A percentile compares a stretch with the other conserved stretches of the same genome.
These are phyloP conservation scores for Acidiella bohemica DNA, from an alignment of 495 filamentous ascomycete genomes.

Conservation along the genomic window DNA sequence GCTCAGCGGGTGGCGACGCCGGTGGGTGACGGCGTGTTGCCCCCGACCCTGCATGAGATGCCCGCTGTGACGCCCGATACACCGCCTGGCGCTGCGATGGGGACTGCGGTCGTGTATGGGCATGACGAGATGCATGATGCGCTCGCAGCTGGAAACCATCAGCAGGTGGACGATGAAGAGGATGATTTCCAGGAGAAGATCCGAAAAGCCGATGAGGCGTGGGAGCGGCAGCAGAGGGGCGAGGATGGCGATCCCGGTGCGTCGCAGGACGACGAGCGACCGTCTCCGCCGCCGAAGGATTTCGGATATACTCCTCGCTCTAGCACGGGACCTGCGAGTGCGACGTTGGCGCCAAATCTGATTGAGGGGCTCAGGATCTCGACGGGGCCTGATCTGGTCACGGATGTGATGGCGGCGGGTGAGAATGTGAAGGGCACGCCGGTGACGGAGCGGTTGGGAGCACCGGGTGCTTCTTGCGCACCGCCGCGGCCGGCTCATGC, in stretches of 20 bases:
- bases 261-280: too few species aligned
- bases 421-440: constrained; percentile 24
- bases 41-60: constrained; percentile 6
- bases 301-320: constrained; percentile 18
- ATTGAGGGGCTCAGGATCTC: constrained; percentile 10
- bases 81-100: constrained; percentile 10
- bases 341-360: constrained; percentile 8
- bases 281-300: constrained; percentile 27
- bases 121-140: constrained; percentile 1
- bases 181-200: constrained; percentile 11
- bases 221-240: constrained; percentile 11
- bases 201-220: constrained; percentile 22
- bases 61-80: constrained; percentile 18
- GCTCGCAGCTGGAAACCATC: not conserved
- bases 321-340: constrained; percentile 11
- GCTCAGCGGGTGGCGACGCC: not conserved
- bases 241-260: constrained; percentile 4
- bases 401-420: not conserved
- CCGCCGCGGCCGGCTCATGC: constrained; percentile 14
- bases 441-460: constrained; percentile 18
- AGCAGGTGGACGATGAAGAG: too few species aligned
- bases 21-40: not conserved
- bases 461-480: constrained; percentile 11
- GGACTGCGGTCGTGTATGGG: constrained; percentile 16
- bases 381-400: not conserved